Evolutionary conservation across 2,329 filamentous ascomycete genomes (phyloP).

Genomic region (Aspergillus brasiliensis): DNA sequence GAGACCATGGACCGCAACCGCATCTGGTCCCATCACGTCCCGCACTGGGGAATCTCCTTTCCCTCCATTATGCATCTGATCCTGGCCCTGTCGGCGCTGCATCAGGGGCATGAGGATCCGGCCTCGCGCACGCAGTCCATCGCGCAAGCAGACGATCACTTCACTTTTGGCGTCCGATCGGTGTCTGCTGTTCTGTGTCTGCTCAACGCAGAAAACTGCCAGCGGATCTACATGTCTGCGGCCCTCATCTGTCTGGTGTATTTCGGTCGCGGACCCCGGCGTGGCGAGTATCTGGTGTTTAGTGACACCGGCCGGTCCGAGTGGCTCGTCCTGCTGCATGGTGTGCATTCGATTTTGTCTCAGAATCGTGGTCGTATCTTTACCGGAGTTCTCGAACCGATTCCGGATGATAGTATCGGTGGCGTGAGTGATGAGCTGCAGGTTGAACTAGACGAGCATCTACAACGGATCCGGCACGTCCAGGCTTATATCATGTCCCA

Average conservation of each 20-base stretch:
- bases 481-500: slow-evolving; percentile 16
- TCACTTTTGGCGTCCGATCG: slow-evolving; percentile 37
- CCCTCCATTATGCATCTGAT: slow-evolving; percentile 38
- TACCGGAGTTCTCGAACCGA: slow-evolving; percentile 25
- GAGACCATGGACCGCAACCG: slow-evolving; percentile 22
- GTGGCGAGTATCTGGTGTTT: slow-evolving; percentile 37
- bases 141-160: slow-evolving; percentile 34
- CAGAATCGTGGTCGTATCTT: slow-evolving; percentile 24
- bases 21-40: slow-evolving; percentile 35
- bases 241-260: slow-evolving; percentile 37
- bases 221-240: slow-evolving; percentile 35
- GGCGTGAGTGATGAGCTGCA: slow-evolving; percentile 15
- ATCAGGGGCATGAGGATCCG: slow-evolving; percentile 28
- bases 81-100: slow-evolving; percentile 33
- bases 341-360: slow-evolving; percentile 29
- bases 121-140: slow-evolving; percentile 23
- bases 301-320: slow-evolving; percentile 31
- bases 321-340: slow-evolving; percentile 36
- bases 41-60: slow-evolving; percentile 32
- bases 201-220: slow-evolving; percentile 31
- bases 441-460: slow-evolving; percentile 21
- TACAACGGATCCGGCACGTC: slow-evolving; percentile 14
- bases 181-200: slow-evolving; percentile 32
- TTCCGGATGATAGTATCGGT: neutral
- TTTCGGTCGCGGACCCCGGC: slow-evolving; percentile 33